Base-by-base conservation (phyloP, 1,139 yeast species). In the Nakaseomyces bracarensis region DNA sequence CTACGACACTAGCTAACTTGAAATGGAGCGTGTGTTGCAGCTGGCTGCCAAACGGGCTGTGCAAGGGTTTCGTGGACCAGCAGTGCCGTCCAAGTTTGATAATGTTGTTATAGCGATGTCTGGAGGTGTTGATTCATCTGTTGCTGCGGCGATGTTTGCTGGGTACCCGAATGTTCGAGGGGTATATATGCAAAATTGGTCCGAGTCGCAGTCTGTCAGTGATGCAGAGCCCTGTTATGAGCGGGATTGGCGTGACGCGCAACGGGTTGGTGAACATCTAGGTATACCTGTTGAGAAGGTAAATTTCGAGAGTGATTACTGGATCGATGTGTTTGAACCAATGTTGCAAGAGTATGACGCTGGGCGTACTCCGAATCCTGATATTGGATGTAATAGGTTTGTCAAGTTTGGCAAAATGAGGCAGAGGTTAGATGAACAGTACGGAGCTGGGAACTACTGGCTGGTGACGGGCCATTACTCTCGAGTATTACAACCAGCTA, bases 311-410 rank as follows among this genome's bases (percentile, higher is more conserved):
- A 74, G 71, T 48, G 96, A 91, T 45, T 91, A 91, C 63, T 91
- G 98, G 98, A 68, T 70, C 18, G 82, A 82, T 42, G 98, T 91
- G 3, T 91, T 91, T 60, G 80, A 76, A 54, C 98, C 98, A 1
- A 91, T 91, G 96, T 65, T 91, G 31, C 75, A 74, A 3, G 70
- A 70, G 56, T 91, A 89, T 58, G 65, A 70, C 38, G 57, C 49
- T 10, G 99, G 98, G 0, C 54, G 72, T 30, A 91, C 99, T 0
- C 99, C 98, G 0, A 93, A 93, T 52, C 98, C 98, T 0, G 99
- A 91, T 58, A 79, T 89, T 19, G 78, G 81, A 22, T 91, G 99
- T 61, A 91, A 91, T 59, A 71, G 75, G 46, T 74, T 76, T 55
- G 82, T 91, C 53, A 91, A 91, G 60, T 91, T 91, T 66, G 98